Evolutionary conservation across 1,284 basidiomycete species (phyloP).

Genomic region (Rhodotorula sp.): DNA sequence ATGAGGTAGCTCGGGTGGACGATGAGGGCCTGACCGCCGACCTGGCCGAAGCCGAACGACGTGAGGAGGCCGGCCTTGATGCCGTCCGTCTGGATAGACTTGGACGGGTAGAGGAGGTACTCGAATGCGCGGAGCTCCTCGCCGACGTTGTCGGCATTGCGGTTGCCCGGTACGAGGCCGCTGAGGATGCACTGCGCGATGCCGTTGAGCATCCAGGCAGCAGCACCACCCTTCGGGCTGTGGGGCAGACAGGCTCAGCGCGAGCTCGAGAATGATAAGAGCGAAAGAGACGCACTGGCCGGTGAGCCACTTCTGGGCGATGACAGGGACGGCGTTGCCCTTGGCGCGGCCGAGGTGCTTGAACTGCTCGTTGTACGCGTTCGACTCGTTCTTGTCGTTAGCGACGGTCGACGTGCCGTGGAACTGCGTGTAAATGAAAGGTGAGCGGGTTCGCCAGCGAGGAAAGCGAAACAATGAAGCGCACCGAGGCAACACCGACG

Average conservation of each 20-base stretch:
- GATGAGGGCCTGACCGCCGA: slow-evolving; percentile 86
- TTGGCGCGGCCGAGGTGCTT: slow-evolving; percentile 80
- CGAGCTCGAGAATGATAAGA: not conserved
- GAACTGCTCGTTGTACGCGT: slow-evolving; percentile 95
- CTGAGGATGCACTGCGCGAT: slow-evolving; percentile 81
- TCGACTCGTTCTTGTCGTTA: slow-evolving; percentile 98
- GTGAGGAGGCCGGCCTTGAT: slow-evolving; percentile 67
- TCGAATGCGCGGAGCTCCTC: slow-evolving; percentile 86
- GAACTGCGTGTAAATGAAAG: slow-evolving; percentile 63
- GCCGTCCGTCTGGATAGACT: slow-evolving; percentile 84
- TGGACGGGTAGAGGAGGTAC: slow-evolving; percentile 95
- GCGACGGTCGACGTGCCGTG: slow-evolving; percentile 95
- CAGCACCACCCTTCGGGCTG: slow-evolving; percentile 87
- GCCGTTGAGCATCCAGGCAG: slow-evolving; percentile 94
- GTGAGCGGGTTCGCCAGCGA: not conserved
- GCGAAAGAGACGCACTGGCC: slow-evolving; percentile 48
- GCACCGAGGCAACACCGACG: slow-evolving; percentile 59
- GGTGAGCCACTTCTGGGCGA: slow-evolving; percentile 95
- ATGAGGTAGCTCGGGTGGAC: slow-evolving; percentile 90
- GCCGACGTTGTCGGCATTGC: slow-evolving; percentile 88
- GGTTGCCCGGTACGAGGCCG: slow-evolving; percentile 93
- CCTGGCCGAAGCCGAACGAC: slow-evolving; percentile 99
- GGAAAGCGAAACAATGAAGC: slow-evolving; percentile 37
- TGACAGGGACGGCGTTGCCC: slow-evolving; percentile 93
- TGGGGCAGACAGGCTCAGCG: not conserved